Percentiles rank a stretch among this genome's conserved stretches.
phyloP scores from a whole-genome alignment of 2,329 filamentous ascomycete species.

The Lasiodiplodia gonubiensis region DNA sequence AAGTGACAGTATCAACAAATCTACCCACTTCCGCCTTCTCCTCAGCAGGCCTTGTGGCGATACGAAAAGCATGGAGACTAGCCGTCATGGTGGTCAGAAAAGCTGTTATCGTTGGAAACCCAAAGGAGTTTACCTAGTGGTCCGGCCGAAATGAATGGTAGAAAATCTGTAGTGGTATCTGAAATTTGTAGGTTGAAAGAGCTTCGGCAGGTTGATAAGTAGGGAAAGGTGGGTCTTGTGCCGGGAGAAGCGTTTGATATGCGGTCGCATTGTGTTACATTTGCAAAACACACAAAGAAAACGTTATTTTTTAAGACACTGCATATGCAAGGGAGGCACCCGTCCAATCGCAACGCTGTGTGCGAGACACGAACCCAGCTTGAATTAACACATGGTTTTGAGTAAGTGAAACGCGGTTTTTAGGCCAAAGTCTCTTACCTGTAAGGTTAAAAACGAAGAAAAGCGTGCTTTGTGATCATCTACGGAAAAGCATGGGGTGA shows the following conservation, averaged over 20 bases:
- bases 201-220: neutral
- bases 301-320: neutral
- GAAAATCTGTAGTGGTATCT: neutral
- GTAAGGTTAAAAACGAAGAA: neutral
- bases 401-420: neutral
- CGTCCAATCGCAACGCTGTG: neutral
- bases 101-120: neutral
- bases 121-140: neutral
- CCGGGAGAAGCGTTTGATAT: slow-evolving; percentile 8
- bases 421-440: neutral
- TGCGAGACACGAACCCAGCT: neutral
- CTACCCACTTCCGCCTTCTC: slow-evolving; percentile 1
- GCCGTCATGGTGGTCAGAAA: neutral
- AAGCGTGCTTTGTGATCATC: neutral
- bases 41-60: neutral
- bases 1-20: slow-evolving; percentile 7
- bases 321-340: neutral
- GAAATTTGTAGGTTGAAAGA: neutral
- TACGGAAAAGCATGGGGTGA: neutral
- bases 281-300: slow-evolving; percentile 4
- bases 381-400: neutral
- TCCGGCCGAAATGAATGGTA: neutral
- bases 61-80: neutral
- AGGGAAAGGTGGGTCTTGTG: neutral
- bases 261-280: neutral